Conservation (phyloP, 2,329 filamentous ascomycete species). For the Lithohypha guttulata region DNA sequence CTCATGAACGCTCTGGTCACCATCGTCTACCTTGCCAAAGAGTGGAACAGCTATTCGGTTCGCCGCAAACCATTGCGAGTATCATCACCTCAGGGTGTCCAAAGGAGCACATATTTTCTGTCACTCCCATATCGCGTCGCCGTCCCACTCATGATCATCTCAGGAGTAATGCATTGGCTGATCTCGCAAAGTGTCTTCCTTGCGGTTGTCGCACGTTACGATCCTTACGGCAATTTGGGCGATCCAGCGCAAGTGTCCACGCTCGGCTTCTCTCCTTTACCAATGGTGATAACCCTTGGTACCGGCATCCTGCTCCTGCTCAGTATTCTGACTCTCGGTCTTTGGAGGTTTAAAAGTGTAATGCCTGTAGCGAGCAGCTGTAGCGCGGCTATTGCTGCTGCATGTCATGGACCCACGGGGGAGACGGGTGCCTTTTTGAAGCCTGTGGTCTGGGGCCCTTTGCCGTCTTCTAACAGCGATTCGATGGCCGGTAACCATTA, state of each 20-base stretch:
- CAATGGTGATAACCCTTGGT: slow-evolving; percentile 16
- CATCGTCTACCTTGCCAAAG: slow-evolving; percentile 35
- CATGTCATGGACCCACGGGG: slow-evolving; percentile 24
- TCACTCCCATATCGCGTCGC: slow-evolving; percentile 30
- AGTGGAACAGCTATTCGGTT: slow-evolving; percentile 37
- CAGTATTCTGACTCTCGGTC: slow-evolving; percentile 14
- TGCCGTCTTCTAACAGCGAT: slow-evolving; percentile 8
- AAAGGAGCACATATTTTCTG: slow-evolving; percentile 33
- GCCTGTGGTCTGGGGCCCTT: slow-evolving; percentile 23
- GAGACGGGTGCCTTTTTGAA: slow-evolving; percentile 17
- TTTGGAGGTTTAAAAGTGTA: slow-evolving; percentile 14
- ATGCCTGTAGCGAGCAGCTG: slow-evolving; percentile 27
- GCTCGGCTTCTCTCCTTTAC: slow-evolving; percentile 21
- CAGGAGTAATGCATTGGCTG: slow-evolving; percentile 33
- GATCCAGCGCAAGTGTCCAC: slow-evolving; percentile 12
- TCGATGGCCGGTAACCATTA: slow-evolving; percentile 21
- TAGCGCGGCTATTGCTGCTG: slow-evolving; percentile 27
- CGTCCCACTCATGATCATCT: slow-evolving; percentile 27
- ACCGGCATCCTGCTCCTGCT: slow-evolving; percentile 13
- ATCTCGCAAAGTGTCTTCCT: slow-evolving; percentile 37
- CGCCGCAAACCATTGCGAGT: slow-evolving; percentile 31
- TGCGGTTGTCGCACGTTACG: slow-evolving; percentile 25
- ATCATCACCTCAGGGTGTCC: slow-evolving; percentile 26
- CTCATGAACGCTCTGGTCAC: slow-evolving; percentile 31
- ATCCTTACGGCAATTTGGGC: slow-evolving; percentile 6